Evolutionary conservation across 75 land plant genomes (phyloP).

Genomic region (Chamaecyparis obtusa): DNA sequence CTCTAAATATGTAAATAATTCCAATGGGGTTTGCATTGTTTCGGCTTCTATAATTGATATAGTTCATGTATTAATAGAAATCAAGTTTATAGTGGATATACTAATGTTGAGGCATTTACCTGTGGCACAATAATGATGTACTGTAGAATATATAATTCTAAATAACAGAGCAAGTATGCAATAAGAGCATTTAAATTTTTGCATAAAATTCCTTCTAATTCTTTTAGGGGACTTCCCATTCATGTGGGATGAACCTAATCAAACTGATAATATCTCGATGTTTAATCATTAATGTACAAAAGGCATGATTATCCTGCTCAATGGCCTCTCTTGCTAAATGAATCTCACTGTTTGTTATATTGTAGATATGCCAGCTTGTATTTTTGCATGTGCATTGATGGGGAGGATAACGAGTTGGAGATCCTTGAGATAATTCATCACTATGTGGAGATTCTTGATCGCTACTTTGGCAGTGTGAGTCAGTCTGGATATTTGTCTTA

Average conservation of each 20-base stretch:
- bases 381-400: constrained; percentile 98
- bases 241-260: neutral
- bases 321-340: neutral
- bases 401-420: constrained; percentile 92
- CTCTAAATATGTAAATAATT: neutral
- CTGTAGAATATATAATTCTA: neutral
- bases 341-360: neutral
- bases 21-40: neutral
- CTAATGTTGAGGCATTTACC: neutral
- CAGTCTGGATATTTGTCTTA: neutral
- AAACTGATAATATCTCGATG: neutral
- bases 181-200: neutral
- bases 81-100: neutral
- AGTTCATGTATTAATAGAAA: neutral
- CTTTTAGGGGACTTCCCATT: neutral
- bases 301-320: neutral
- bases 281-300: neutral
- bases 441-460: constrained; percentile 92
- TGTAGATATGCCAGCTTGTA: constrained; percentile 97
- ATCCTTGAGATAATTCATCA: constrained; percentile 93
- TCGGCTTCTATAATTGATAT: neutral
- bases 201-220: neutral
- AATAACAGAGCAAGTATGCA: neutral
- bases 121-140: neutral
- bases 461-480: constrained; percentile 98